Conservation (phyloP, 2,329 filamentous ascomycete species). For the Tolypocladium endophyticum region DNA sequence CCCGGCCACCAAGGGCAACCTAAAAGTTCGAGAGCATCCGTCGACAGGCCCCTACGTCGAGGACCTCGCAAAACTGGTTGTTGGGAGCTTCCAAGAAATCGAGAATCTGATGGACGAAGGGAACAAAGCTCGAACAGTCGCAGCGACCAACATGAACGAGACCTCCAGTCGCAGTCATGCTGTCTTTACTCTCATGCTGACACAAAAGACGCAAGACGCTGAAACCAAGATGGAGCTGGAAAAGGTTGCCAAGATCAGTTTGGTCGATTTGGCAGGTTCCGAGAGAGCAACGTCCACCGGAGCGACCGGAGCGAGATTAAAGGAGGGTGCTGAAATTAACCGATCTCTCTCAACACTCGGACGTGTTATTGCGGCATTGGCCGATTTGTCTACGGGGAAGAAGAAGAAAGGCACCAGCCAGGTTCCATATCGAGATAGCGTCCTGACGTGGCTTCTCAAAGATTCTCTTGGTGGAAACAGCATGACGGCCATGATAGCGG, state of each 20-base stretch:
- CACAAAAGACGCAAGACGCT: conserved; percentile 81
- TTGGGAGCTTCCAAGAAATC: conserved; percentile 88
- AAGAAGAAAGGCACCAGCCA: conserved; percentile 65
- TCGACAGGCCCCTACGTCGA: conserved; percentile 97
- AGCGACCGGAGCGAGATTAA: conserved; percentile 85
- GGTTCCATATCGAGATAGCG: conserved; percentile 94
- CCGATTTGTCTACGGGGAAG: conserved; percentile 78
- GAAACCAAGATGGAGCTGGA: conserved; percentile 97
- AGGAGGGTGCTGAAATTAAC: conserved; percentile 98
- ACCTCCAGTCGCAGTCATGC: conserved; percentile 97
- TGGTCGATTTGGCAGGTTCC: conserved; percentile 95
- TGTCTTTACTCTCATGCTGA: conserved; percentile 92
- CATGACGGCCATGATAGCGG: conserved; percentile 99
- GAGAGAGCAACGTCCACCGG: conserved; percentile 96
- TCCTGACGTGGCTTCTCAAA: conserved; percentile 93
- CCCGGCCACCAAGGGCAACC: conserved; percentile 86
- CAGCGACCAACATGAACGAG: conserved; percentile 99
- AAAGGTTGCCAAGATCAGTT: conserved; percentile 94
- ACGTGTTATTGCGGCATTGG: conserved; percentile 91
- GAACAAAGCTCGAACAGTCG: conserved; percentile 96
- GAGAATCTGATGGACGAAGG: conserved; percentile 98
- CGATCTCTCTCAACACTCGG: conserved; percentile 90
- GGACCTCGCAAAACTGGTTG: conserved; percentile 89
- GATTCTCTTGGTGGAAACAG: conserved; percentile 97
- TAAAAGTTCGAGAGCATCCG: conserved; percentile 95